Percentiles rank a stretch among this genome's conserved stretches.
phyloP scores from a whole-genome alignment of 306 rosid species.

The Senna tora region DNA sequence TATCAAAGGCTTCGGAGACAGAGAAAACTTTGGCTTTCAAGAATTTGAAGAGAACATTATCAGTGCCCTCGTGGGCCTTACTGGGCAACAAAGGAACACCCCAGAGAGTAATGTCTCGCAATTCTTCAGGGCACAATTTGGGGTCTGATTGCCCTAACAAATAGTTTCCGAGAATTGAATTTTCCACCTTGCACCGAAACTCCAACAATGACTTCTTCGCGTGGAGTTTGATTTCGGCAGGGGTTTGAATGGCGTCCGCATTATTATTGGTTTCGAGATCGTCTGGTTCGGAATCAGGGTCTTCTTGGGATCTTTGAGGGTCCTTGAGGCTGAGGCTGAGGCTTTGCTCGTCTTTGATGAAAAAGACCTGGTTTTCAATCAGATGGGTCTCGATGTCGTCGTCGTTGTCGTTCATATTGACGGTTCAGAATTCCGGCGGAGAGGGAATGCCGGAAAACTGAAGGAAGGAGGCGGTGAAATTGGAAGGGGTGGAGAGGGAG shows the following conservation, averaged over 20 bases:
- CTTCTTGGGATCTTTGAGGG: constrained; percentile 2
- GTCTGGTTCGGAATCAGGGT: constrained; percentile 38
- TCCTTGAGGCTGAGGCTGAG: not conserved
- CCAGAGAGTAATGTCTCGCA: constrained; percentile 63
- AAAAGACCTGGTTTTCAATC: not conserved
- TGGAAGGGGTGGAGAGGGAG: not conserved
- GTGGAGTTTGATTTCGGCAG: constrained; percentile 47
- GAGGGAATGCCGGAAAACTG: constrained; percentile 35
- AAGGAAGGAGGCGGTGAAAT: constrained; percentile 1
- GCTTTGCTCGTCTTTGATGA: constrained; percentile 19
- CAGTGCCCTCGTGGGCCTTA: constrained; percentile 74
- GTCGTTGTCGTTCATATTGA: constrained; percentile 17
- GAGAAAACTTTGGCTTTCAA: constrained; percentile 68
- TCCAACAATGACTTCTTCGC: constrained; percentile 60
- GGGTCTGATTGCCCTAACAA: constrained; percentile 48
- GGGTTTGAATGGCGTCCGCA: constrained; percentile 11
- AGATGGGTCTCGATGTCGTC: constrained; percentile 33
- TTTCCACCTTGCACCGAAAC: constrained; percentile 68
- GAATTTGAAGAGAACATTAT: constrained; percentile 66
- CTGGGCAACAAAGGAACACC: constrained; percentile 86
- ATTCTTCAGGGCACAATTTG: constrained; percentile 2
- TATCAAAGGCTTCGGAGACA: constrained; percentile 65
- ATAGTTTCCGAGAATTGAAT: constrained; percentile 67
- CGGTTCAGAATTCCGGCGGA: constrained; percentile 34
- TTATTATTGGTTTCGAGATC: constrained; percentile 6